Percentiles rank a stretch among this genome's conserved stretches.
Evolutionary conservation across 139 green algal species (phyloP).

Genomic region (Pycnococcus provasolii): DNA sequence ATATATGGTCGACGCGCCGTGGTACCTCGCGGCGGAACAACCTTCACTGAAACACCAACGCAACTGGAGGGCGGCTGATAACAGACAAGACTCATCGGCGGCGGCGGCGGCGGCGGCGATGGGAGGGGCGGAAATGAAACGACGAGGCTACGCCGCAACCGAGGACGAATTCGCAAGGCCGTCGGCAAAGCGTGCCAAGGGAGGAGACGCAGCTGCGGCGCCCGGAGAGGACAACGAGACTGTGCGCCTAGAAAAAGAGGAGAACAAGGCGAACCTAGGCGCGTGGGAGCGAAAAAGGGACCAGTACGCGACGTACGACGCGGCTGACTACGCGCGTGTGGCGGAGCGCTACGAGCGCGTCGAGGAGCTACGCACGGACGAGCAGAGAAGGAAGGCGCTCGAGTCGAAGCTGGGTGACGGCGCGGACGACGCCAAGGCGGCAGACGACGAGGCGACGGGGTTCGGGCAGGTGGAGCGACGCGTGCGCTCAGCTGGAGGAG

Average conservation of each 20-base stretch:
- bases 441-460: conserved; percentile 65
- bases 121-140: no score
- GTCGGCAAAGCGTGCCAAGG: conserved; percentile 67
- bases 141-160: conserved; percentile 16
- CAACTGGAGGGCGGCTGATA: conserved; percentile 93
- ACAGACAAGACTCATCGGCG: conserved; percentile 54
- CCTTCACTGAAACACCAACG: conserved; percentile 88
- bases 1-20: conserved; percentile 92
- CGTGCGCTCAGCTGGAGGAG: conserved; percentile 79
- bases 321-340: conserved; percentile 38
- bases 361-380: conserved; percentile 48
- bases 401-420: not conserved
- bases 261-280: conserved; percentile 60
- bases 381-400: conserved; percentile 9
- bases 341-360: conserved; percentile 63
- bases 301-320: conserved; percentile 87
- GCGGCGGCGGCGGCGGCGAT: no score
- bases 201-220: not conserved
- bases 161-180: conserved; percentile 94
- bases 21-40: conserved; percentile 80
- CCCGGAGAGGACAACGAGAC: conserved; percentile 10
- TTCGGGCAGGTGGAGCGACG: conserved; percentile 93
- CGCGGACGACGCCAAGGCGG: conserved; percentile 81
- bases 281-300: conserved; percentile 78
- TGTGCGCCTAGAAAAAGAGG: conserved; percentile 43